Conservation (phyloP, 306 rosid species). For the Medicago truncatula region MtrunA17r5.0-ANR NC_053049.1:40061501-40062000, state of each 20-base stretch:
- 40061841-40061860: not conserved
- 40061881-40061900: not conserved
- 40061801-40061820: not conserved
- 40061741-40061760: conserved; percentile 23
- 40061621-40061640: conserved; percentile 2
- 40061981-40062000: not conserved
- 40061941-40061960: not conserved
- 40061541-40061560: conserved; percentile 79
- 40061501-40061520: conserved; percentile 68
- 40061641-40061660: not conserved
- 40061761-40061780: not conserved
- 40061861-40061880: not conserved
- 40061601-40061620: not conserved
- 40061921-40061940: not conserved
- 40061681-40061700: not conserved
- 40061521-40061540: conserved; percentile 33
- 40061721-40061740: conserved; percentile 19
- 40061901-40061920: not conserved
- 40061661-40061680: not conserved
- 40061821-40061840: not conserved
- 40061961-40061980: no score
- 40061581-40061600: conserved; percentile 21
- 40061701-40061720: conserved; percentile 24
- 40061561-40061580: conserved; percentile 87
- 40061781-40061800: conserved; percentile 3